phyloP scores from a whole-genome alignment of 805 yeast genomes.

The Ogataea saltuana region DNA sequence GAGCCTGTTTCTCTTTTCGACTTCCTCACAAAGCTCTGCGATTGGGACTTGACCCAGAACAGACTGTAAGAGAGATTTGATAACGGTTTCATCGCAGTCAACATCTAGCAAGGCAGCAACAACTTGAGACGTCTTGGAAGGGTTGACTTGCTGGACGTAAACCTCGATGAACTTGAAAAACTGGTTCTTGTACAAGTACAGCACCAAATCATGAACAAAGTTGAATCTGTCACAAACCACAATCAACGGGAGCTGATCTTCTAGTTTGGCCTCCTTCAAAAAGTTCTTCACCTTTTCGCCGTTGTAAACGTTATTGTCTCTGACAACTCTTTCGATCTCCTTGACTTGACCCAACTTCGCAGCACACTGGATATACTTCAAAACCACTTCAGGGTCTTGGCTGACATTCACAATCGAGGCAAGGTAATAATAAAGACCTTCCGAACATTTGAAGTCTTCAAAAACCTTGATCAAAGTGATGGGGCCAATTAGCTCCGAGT shows the following conservation, averaged over 20 bases:
- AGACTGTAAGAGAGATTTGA: conserved; percentile 75
- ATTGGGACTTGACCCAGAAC: conserved; percentile 95
- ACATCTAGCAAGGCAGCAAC: conserved; percentile 95
- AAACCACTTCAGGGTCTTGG: conserved; percentile 92
- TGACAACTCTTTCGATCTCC: conserved; percentile 94
- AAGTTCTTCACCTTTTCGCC: conserved; percentile 98
- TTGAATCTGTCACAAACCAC: conserved; percentile 92
- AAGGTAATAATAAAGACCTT: conserved; percentile 92
- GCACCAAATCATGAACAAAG: conserved; percentile 89
- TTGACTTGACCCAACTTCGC: conserved; percentile 85
- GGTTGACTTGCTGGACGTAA: conserved; percentile 96
- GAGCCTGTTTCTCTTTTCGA: conserved; percentile 93
- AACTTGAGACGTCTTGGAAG: conserved; percentile 93
- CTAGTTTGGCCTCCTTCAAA: conserved; percentile 88
- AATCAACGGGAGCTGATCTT: conserved; percentile 94
- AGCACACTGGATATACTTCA: conserved; percentile 94
- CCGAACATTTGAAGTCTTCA: conserved; percentile 89
- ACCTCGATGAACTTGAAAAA: conserved; percentile 96
- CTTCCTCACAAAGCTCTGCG: conserved; percentile 85
- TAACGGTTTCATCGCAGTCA: conserved; percentile 91
- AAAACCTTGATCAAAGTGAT: conserved; percentile 81
- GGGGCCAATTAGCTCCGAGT: conserved; percentile 90
- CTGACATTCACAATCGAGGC: conserved; percentile 91
- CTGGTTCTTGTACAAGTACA: conserved; percentile 92
- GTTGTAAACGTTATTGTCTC: conserved; percentile 91